Base-by-base conservation (phyloP, 495 filamentous ascomycete species). In the Aspergillus conjunctus region DNA sequence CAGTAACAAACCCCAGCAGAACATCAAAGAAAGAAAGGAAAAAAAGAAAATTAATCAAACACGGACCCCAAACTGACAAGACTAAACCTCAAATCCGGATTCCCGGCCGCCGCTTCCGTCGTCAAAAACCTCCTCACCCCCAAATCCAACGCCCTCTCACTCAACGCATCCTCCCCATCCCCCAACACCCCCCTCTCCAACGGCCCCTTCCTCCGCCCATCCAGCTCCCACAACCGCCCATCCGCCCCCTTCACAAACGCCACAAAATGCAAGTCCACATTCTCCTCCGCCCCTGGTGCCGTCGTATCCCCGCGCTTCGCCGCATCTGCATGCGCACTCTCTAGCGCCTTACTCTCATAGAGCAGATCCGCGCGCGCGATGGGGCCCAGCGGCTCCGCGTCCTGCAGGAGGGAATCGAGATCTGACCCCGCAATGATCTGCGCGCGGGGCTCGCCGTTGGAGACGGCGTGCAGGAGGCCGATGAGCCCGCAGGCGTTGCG, bases 401-500 rank as follows among this genome's bases (percentile, higher is more conserved):
- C 69, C 0, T 71, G 70, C 7, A 82, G 72, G 8, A 88, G 61
- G 2, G 45, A 61, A 32, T 82, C 81, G 17, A 87, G 67, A 39
- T 78, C 74, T 12, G 78, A 81, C 9, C 73, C 80, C 0, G 75
- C 69, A 7, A 64, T 41, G 52, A 88, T 66, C 54, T 80, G 70
- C 4, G 70, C 62, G 12, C 72, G 68, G 1, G 83, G 73, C 53
- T 76, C 76, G 22, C 85, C 87, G 71, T 94, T 94, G 15, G 76
- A 67, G 5, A 89, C 78, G 56, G 86, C 85, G 75, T 96, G 92
- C 21, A 96, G 73, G 3, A 96, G 75, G 0, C 88, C 92, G 73
- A 94, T 92, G 50, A 91, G 81, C 1, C 92, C 93, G 74, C 93
- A 97, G 3, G 91, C 88, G 71, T 96, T 85, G 51, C 85, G 81